Conservation (phyloP, 164 flowering plant genomes). For the Aristolochia contorta region DNA sequence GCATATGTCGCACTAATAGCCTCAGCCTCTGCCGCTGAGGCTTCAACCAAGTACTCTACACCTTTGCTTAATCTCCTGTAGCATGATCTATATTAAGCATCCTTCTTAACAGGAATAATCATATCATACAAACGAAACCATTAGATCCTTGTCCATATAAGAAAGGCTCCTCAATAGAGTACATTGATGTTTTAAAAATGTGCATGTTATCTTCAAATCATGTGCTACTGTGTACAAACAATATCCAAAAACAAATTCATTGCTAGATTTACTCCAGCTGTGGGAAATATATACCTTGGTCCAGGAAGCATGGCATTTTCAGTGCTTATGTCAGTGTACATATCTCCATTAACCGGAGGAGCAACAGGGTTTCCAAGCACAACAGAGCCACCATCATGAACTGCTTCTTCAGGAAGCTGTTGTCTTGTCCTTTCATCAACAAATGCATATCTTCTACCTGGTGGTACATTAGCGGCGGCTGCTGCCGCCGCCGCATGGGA, state of each 20-base stretch:
- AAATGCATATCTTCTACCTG: constrained; percentile 63
- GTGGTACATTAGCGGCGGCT: constrained; percentile 55
- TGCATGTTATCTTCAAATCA: background rate
- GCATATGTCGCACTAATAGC: constrained; percentile 94
- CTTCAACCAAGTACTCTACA: constrained; percentile 95
- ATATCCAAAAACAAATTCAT: too few relatives aligned
- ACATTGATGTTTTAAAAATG: too few relatives aligned
- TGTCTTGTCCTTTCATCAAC: constrained; percentile 63
- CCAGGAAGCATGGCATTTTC: constrained; percentile 85
- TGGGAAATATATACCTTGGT: constrained; percentile 39
- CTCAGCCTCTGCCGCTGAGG: constrained; percentile 97
- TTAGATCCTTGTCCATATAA: too few relatives aligned
- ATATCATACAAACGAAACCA: background rate
- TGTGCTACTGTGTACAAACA: too few relatives aligned
- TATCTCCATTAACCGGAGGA: constrained; percentile 93
- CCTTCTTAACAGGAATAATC: background rate
- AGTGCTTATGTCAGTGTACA: constrained; percentile 85
- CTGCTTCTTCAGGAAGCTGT: constrained; percentile 34
- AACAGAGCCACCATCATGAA: constrained; percentile 69
- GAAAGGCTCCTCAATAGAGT: too few relatives aligned
- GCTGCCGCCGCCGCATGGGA: constrained; percentile 97
- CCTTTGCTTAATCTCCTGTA: constrained; percentile 84
- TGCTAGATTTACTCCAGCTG: background rate
- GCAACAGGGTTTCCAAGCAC: constrained; percentile 90
- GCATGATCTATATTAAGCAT: constrained; percentile 2